These are phyloP conservation scores for Neurospora sp. DNA, from an alignment of 495 filamentous ascomycete genomes.

Conservation along the genomic window DNA sequence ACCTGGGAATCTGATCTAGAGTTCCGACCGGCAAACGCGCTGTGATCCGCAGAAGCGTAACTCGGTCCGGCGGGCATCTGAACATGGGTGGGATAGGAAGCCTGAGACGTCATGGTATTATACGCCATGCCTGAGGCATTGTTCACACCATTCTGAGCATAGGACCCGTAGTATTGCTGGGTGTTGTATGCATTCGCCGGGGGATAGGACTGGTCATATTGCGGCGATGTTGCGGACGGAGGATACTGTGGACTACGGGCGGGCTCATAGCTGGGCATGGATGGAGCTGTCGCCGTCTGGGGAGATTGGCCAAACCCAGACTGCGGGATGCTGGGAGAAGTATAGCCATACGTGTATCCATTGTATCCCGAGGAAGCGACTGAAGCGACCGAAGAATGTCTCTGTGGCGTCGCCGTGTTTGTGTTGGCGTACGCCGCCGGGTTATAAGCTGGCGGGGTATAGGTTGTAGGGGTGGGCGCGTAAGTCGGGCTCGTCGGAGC, in stretches of 20 bases:
- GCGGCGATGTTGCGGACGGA: conserved; percentile 11
- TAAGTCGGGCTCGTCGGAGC: conserved; percentile 24
- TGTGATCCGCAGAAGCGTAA: conserved; percentile 33
- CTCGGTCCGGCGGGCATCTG: conserved; percentile 38
- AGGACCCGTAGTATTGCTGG: conserved; percentile 19
- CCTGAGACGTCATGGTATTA: conserved; percentile 25
- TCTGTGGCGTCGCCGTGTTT: conserved; percentile 26
- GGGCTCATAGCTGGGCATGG: conserved; percentile 24
- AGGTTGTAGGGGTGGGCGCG: conserved; percentile 21
- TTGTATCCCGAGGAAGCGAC: conserved; percentile 21
- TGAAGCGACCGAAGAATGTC: conserved; percentile 30
- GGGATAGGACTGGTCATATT: conserved; percentile 21
- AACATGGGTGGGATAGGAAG: conserved; percentile 35
- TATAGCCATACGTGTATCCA: conserved; percentile 31
- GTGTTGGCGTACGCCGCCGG: conserved; percentile 39
- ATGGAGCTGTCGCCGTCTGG: conserved; percentile 23
- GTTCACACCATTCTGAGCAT: conserved; percentile 22
- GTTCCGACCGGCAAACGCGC: conserved; percentile 28
- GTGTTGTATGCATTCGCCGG: conserved; percentile 7
- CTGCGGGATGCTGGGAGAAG: conserved; percentile 24
- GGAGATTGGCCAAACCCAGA: conserved; percentile 20
- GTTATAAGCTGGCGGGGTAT: conserved; percentile 38
- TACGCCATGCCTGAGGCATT: conserved; percentile 19
- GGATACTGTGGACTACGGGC: conserved; percentile 26
- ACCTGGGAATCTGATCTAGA: conserved; percentile 34